Evolutionary conservation across 2,329 filamentous ascomycete species (phyloP).

Genomic region (Tolypocladium paradoxum): DNA sequence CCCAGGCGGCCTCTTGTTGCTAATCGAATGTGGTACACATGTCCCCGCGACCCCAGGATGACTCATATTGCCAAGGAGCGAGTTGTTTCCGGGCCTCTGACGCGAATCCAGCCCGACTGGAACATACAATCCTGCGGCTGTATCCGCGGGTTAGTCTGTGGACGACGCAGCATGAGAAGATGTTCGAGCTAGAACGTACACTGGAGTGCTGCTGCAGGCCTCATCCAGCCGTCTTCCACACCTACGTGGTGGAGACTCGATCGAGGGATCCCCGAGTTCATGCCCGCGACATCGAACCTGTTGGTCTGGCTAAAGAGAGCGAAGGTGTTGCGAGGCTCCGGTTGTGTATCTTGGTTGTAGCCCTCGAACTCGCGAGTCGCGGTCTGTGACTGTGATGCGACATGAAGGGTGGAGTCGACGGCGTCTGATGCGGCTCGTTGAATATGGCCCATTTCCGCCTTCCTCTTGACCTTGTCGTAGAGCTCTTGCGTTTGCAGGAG

Average conservation of each 20-base stretch:
- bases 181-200: not conserved
- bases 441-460: conserved; percentile 42
- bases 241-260: not conserved
- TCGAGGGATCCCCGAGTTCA: conserved; percentile 5
- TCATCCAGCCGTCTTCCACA: not conserved
- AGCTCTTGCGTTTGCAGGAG: conserved; percentile 57
- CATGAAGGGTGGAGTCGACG: conserved; percentile 17
- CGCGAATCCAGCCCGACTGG: conserved; percentile 3
- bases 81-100: conserved; percentile 3
- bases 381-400: conserved; percentile 4
- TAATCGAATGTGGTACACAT: conserved; percentile 3
- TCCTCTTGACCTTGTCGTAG: conserved; percentile 49
- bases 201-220: conserved; percentile 1
- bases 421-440: conserved; percentile 41
- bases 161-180: not conserved
- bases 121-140: not conserved
- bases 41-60: conserved; percentile 4
- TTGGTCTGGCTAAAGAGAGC: conserved; percentile 6
- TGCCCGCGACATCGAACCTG: conserved; percentile 9
- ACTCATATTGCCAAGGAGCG: conserved; percentile 1
- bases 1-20: conserved; percentile 2
- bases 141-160: not conserved
- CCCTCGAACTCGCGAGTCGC: conserved; percentile 2
- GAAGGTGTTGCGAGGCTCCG: not conserved
- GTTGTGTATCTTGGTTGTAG: not conserved